These are phyloP conservation scores for Calocybe cyanea DNA, from an alignment of 768 basidiomycete genomes.

Conservation along the genomic window DNA sequence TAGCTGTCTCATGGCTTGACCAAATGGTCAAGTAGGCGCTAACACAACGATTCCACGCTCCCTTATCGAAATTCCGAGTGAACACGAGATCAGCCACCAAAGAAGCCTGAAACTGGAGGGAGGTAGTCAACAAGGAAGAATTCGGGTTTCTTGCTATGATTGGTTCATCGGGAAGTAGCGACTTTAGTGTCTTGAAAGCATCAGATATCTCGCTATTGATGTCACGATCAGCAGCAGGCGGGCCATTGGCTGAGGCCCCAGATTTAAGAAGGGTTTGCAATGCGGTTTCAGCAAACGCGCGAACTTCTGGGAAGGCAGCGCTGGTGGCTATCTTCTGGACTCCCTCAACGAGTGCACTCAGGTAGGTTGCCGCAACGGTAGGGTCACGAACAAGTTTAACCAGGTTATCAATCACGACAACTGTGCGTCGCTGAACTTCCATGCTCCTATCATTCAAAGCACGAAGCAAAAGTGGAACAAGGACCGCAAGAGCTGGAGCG, in stretches of 20 bases:
- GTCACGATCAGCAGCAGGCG: slow-evolving; percentile 69
- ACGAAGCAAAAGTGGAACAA: slow-evolving; percentile 87
- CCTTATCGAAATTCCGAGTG: slow-evolving; percentile 44
- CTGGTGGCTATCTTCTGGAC: slow-evolving; percentile 86
- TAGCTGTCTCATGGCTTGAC: slow-evolving; percentile 47
- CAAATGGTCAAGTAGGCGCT: slow-evolving; percentile 72
- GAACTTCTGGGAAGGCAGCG: slow-evolving; percentile 93
- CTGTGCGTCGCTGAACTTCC: slow-evolving; percentile 92
- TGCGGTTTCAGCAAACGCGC: slow-evolving; percentile 42
- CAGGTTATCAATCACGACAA: slow-evolving; percentile 92
- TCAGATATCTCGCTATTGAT: slow-evolving; percentile 58
- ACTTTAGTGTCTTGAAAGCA: slow-evolving; percentile 52
- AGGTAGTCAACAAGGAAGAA: slow-evolving; percentile 53
- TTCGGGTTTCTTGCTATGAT: slow-evolving; percentile 42
- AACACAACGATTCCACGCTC: slow-evolving; percentile 67
- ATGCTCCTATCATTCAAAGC: slow-evolving; percentile 94
- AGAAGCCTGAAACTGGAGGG: slow-evolving; percentile 68
- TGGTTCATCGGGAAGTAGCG: slow-evolving; percentile 52
- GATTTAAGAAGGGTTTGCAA: slow-evolving; percentile 76
- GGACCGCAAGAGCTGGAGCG: slow-evolving; percentile 91
- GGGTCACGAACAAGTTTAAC: slow-evolving; percentile 96
- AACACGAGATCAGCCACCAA: slow-evolving; percentile 77
- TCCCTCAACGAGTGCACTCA: slow-evolving; percentile 83
- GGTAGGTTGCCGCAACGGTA: slow-evolving; percentile 83
- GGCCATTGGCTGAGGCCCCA: slow-evolving; percentile 74